Evolutionary conservation across 2,329 filamentous ascomycete genomes (phyloP).

Genomic region (Pezicula radicicola): DNA sequence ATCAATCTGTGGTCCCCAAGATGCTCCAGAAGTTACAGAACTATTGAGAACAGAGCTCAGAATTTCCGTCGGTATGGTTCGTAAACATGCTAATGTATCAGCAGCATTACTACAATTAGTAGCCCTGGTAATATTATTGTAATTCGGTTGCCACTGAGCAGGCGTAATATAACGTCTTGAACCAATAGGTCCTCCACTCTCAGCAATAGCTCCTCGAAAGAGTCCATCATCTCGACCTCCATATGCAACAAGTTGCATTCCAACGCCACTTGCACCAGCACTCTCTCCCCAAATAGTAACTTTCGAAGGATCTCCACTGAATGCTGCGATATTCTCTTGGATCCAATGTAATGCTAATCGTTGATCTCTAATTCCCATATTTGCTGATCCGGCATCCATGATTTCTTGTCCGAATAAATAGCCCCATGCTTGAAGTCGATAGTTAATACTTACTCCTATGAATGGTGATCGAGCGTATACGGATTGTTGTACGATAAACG

Average conservation of each 20-base stretch:
- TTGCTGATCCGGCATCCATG: constrained; percentile 37
- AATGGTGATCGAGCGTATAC: constrained; percentile 38
- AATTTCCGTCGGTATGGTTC: constrained; percentile 36
- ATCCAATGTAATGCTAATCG: constrained; percentile 38
- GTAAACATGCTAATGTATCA: constrained; percentile 19
- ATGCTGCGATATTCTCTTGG: constrained; percentile 39
- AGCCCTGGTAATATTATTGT: constrained; percentile 33
- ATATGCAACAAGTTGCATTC: constrained; percentile 43
- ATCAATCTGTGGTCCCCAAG: constrained; percentile 43
- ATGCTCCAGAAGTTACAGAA: constrained; percentile 39
- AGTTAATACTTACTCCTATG: constrained; percentile 43
- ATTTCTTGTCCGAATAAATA: constrained; percentile 40
- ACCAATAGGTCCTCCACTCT: constrained; percentile 40
- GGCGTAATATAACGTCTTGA: constrained; percentile 4
- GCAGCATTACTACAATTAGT: constrained; percentile 19
- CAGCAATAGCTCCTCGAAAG: constrained; percentile 49
- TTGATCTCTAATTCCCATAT: constrained; percentile 41
- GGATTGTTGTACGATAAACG: constrained; percentile 47
- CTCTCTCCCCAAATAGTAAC: constrained; percentile 42
- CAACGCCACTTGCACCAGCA: constrained; percentile 39
- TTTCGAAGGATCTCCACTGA: constrained; percentile 36
- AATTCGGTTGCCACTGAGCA: constrained; percentile 17
- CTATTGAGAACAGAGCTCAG: constrained; percentile 37
- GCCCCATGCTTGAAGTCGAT: constrained; percentile 41
- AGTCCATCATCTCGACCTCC: constrained; percentile 48